These are phyloP conservation scores for Croton laevigatus DNA, from an alignment of 441 rosid species.

Conservation along the genomic window DNA sequence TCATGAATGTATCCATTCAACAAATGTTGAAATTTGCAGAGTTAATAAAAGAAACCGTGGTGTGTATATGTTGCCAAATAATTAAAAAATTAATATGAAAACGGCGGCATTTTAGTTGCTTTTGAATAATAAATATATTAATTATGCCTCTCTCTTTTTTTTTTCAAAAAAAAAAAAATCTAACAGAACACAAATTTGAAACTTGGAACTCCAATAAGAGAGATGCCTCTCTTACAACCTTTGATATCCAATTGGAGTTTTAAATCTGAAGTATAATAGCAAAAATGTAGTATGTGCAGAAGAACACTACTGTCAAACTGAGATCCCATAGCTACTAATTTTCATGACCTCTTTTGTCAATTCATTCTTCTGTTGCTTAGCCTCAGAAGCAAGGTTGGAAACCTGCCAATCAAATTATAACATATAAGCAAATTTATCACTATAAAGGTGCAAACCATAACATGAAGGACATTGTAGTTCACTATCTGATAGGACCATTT, in stretches of 20 bases:
- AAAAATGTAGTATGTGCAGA: not conserved
- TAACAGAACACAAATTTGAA: not conserved
- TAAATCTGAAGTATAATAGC: not conserved
- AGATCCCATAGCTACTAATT: slow-evolving; percentile 85
- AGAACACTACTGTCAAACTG: slow-evolving; percentile 51
- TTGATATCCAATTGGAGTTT: slow-evolving; percentile 5
- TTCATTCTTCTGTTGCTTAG: slow-evolving; percentile 60
- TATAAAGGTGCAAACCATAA: not conserved
- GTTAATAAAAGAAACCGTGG: no score
- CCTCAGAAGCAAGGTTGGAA: no score
- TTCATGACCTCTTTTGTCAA: slow-evolving; percentile 78
- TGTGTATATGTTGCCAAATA: no score
- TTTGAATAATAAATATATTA: no score
- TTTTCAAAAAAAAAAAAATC: no score
- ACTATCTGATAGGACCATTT: no score
- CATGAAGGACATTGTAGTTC: not conserved
- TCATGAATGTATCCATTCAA: no score
- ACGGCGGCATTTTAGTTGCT: no score
- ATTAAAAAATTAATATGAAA: no score
- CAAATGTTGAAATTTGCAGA: no score
- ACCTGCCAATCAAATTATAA: slow-evolving; percentile 46
- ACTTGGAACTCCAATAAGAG: not conserved
- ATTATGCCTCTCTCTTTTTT: not conserved
- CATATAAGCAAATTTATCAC: not conserved
- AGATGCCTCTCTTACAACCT: slow-evolving; percentile 3